phyloP scores from a whole-genome alignment of 352 stramenopile genomes.

The Pelagophyceae sp. region DNA sequence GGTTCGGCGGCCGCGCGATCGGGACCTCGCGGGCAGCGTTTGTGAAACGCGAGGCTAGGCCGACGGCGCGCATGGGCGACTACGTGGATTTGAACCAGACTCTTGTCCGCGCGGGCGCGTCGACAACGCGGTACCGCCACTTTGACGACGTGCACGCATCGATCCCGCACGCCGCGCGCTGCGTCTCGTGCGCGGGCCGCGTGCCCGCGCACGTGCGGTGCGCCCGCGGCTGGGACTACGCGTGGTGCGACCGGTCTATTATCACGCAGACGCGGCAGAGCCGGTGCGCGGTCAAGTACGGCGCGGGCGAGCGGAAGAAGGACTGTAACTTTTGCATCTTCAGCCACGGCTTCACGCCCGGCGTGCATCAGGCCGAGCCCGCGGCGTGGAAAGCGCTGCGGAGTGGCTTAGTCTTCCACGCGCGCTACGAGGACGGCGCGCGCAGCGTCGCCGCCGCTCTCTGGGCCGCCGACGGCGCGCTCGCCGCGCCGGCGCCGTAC shows the following conservation, averaged over 20 bases:
- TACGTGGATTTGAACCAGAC: neutral
- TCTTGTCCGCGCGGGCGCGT: neutral
- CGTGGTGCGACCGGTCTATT: neutral
- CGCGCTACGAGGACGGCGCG: neutral
- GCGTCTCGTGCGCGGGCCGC: neutral
- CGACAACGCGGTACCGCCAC: neutral
- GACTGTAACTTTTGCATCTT: conserved; percentile 2
- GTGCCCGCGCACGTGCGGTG: neutral
- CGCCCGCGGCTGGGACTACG: conserved; percentile 10
- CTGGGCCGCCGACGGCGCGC: neutral
- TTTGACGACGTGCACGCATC: neutral
- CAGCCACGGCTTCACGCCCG: conserved; percentile 3
- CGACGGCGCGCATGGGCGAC: neutral
- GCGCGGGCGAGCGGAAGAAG: neutral
- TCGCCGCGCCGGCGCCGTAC: neutral
- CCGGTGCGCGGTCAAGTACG: neutral
- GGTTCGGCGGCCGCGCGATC: neutral
- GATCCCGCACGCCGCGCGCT: neutral
- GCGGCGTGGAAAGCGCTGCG: neutral
- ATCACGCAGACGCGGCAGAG: neutral
- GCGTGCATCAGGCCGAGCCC: neutral
- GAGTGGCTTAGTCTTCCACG: neutral
- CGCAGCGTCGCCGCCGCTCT: neutral
- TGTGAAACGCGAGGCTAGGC: no score
- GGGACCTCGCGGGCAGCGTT: neutral